Conservation (phyloP, 139 green algal species). For the Micromonas pusilla region DNA sequence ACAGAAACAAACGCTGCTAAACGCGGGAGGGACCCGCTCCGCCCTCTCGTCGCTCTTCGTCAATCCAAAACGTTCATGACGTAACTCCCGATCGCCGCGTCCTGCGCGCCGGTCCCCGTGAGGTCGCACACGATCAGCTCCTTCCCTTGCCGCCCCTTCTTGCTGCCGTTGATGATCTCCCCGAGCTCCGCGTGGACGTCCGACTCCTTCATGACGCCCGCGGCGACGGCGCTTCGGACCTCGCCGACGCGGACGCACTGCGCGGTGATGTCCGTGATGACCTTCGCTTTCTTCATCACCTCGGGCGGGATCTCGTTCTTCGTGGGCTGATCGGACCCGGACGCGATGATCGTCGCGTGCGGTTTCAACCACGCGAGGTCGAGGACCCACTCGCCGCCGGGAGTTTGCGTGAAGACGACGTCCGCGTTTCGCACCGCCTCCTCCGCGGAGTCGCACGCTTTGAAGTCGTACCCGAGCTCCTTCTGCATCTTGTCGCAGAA, state of each 20-base stretch:
- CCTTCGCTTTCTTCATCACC: not conserved
- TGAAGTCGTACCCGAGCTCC: not conserved
- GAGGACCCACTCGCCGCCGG: not conserved
- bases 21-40: not conserved
- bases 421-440: not conserved
- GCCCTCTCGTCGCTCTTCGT: not conserved
- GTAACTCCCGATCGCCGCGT: not conserved
- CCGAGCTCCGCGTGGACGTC: not conserved
- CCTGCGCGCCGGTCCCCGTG: not conserved
- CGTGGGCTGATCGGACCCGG: not conserved
- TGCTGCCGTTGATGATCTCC: not conserved
- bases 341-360: not conserved
- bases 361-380: not conserved
- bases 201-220: not conserved
- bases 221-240: not conserved
- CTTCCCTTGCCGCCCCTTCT: not conserved
- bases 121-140: not conserved
- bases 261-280: not conserved
- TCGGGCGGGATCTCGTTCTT: not conserved
- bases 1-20: too few species aligned
- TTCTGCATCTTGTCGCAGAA: not conserved
- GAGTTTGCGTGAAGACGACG: not conserved
- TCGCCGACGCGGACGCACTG: not conserved
- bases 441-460: not conserved
- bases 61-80: not conserved